These are phyloP conservation scores for Alternaria panax DNA, from an alignment of 2,329 filamentous ascomycete species.

Conservation along the genomic window DNA sequence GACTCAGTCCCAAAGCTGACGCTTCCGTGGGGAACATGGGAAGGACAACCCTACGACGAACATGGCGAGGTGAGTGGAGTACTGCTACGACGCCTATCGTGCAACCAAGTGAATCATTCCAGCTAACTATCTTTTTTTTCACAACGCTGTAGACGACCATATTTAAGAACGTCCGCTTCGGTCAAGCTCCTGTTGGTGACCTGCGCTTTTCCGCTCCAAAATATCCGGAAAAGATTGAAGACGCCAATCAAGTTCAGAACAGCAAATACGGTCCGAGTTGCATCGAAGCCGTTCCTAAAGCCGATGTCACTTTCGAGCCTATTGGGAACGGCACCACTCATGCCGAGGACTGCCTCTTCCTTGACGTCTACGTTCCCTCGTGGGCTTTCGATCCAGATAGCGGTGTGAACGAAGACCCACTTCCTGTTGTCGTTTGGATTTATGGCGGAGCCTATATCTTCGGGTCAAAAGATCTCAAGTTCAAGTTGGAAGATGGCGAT, in stretches of 20 bases:
- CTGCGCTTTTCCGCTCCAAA: neutral
- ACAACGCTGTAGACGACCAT: neutral
- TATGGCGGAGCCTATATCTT: neutral
- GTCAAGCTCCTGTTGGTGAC: neutral
- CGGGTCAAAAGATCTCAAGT: neutral
- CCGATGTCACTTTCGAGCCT: neutral
- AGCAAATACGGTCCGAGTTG: neutral
- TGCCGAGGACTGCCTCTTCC: neutral
- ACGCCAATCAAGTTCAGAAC: neutral
- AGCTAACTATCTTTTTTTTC: neutral
- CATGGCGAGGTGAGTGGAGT: neutral
- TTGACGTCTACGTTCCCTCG: neutral
- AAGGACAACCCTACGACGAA: neutral
- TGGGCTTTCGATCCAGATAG: neutral
- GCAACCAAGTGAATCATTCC: neutral
- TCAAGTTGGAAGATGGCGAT: neutral
- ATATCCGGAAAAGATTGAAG: neutral
- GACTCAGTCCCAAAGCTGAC: neutral
- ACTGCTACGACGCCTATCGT: neutral
- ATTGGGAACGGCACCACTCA: neutral
- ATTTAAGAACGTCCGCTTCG: neutral
- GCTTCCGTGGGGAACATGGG: neutral
- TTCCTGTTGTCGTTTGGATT: neutral
- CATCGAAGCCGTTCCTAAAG: neutral
- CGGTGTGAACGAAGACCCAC: neutral